Evolutionary conservation across 495 filamentous ascomycete genomes (phyloP).

Genomic region (Lepraria neglecta): DNA sequence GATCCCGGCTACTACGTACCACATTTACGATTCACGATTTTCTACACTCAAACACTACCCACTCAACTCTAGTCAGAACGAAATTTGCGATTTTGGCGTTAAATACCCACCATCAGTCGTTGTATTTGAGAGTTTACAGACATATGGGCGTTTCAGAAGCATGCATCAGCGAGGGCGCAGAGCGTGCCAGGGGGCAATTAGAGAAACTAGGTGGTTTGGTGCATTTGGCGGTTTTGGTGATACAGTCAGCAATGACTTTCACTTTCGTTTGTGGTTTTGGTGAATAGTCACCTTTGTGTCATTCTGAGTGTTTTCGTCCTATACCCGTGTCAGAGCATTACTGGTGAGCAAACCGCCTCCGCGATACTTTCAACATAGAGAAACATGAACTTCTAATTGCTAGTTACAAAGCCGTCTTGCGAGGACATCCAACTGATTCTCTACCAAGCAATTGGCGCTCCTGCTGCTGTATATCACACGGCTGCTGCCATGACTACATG

Average conservation of each 20-base stretch:
- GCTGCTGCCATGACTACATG: not conserved
- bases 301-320: not conserved
- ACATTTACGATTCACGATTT: not conserved
- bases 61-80: not conserved
- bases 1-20: too few species aligned
- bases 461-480: not conserved
- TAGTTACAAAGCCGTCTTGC: not conserved
- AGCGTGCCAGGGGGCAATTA: not conserved
- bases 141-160: conserved; percentile 5
- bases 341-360: too few species aligned
- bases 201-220: conserved; percentile 4
- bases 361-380: conserved; percentile 6
- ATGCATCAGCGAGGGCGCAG: conserved; percentile 12
- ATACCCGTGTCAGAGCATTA: not conserved
- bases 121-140: not conserved
- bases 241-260: not conserved
- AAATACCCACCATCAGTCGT: conserved; percentile 1
- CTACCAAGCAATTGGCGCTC: not conserved
- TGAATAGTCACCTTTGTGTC: not conserved
- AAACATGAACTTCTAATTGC: not conserved
- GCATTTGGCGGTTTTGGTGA: not conserved
- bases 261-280: not conserved
- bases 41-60: not conserved
- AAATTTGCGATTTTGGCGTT: not conserved
- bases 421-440: not conserved